phyloP scores from a whole-genome alignment of 1,284 basidiomycete species.

The Microbotryum lychnidis-dioicae region DNA sequence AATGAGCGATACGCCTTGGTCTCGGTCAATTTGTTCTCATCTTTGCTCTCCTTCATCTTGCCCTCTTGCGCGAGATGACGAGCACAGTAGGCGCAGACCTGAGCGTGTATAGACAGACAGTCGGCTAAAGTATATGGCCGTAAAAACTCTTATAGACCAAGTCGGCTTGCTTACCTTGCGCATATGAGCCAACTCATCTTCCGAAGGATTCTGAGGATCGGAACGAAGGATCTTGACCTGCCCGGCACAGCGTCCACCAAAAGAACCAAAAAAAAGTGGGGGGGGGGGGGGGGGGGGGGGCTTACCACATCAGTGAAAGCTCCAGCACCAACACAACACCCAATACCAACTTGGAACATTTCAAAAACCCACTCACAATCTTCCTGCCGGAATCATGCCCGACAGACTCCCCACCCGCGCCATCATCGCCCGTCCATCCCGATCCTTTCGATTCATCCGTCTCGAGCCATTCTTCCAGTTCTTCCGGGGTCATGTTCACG shows the following conservation, averaged over 20 bases:
- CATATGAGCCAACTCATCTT: conserved; percentile 39
- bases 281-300: too few relatives aligned
- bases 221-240: conserved; percentile 1
- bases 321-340: conserved; percentile 34
- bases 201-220: conserved; percentile 36
- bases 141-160: background rate
- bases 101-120: too few relatives aligned
- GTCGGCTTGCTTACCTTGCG: conserved; percentile 28
- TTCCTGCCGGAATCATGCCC: conserved; percentile 33
- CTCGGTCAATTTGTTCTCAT: conserved; percentile 30
- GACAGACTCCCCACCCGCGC: conserved; percentile 31
- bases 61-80: conserved; percentile 37
- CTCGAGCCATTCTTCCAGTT: conserved; percentile 38
- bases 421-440: conserved; percentile 30
- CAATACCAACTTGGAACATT: conserved; percentile 3
- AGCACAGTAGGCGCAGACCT: conserved; percentile 38
- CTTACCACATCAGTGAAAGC: too few relatives aligned
- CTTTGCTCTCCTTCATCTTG: conserved; percentile 4
- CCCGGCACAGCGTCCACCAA: too few relatives aligned
- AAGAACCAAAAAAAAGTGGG: too few relatives aligned
- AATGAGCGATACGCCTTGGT: conserved; percentile 24
- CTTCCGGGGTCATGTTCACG: conserved; percentile 39
- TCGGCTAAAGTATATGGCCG: background rate
- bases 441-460: conserved; percentile 30
- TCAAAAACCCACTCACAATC: conserved; percentile 4